These are phyloP conservation scores for Trichosanthes cucumerina DNA, from an alignment of 306 rosid species.

Conservation along the genomic window DNA sequence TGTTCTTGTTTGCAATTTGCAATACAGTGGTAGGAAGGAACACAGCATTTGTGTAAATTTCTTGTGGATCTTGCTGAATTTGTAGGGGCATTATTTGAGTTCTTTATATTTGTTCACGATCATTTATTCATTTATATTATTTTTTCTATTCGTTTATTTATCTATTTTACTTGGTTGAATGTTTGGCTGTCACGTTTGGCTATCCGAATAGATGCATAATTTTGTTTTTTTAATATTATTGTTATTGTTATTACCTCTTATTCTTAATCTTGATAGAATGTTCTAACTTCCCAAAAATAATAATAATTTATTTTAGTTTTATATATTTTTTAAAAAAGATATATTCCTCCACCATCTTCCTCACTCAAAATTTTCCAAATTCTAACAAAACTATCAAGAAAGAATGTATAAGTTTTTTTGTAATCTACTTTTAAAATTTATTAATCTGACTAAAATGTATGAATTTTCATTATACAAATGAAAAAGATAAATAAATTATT, in stretches of 20 bases:
- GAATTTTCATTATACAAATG: too few species aligned
- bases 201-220: not conserved
- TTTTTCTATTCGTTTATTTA: not conserved
- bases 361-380: not conserved
- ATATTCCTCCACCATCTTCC: not conserved
- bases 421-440: too few species aligned
- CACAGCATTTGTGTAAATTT: not conserved
- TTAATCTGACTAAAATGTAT: too few species aligned
- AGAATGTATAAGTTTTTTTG: too few species aligned
- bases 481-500: too few species aligned
- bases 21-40: conserved; percentile 4
- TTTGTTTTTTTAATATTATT: not conserved
- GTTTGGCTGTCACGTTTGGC: not conserved
- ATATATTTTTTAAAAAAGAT: not conserved
- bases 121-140: not conserved
- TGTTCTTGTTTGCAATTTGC: not conserved
- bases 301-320: not conserved
- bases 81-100: not conserved
- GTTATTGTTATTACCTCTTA: not conserved
- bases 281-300: not conserved
- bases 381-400: not conserved
- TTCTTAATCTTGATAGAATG: not conserved
- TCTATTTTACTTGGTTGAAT: not conserved
- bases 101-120: not conserved
- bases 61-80: not conserved